Base-by-base conservation (phyloP, 2,329 filamentous ascomycete species). In the Aureobasidium melanogenum region DNA sequence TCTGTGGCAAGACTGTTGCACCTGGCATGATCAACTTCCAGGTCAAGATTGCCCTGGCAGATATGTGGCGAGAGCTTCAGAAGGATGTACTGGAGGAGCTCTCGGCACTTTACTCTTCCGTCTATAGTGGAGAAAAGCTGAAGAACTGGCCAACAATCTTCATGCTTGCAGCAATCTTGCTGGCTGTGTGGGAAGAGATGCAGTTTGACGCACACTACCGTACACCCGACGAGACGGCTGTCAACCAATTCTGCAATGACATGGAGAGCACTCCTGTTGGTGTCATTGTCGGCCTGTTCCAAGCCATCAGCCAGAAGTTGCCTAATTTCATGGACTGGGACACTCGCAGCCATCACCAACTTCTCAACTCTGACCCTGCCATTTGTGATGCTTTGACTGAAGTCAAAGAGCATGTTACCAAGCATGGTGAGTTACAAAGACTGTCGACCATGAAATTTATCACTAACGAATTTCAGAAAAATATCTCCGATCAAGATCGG, bases 11-110 rank as follows among this genome's bases (percentile, higher is more conserved):
- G 80, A 92, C 88, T 38, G 86, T 96, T 65, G 93, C 93, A 17
- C 93, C 93, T 14, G 92, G 97, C 72, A 96, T 97, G 92, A 95
- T 97, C 84, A 97, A 97, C 81, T 97, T 97, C 84, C 91, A 97
- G 79, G 91, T 97, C 80, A 97, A 97, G 83, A 94, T 89, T 70
- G 92, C 92, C 60, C 87, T 97, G 77, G 93, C 92, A 66, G 91
- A 95, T 70, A 95, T 97, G 90, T 97, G 93, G 93, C 91, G 93
- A 66, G 92, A 96, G 75, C 81, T 97, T 62, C 92, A 97, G 75
- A 96, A 95, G 79, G 93, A 97, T 69, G 91, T 97, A 39, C 82
- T 97, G 2, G 92, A 96, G 78, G 93, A 97, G 79, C 83, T 97
- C 1, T 97, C 93, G 1, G 79, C 85, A 7, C 82, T 97, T 15